Conservation (phyloP, 129 eudicot genomes). For the Scalesia atractyloides region DNA sequence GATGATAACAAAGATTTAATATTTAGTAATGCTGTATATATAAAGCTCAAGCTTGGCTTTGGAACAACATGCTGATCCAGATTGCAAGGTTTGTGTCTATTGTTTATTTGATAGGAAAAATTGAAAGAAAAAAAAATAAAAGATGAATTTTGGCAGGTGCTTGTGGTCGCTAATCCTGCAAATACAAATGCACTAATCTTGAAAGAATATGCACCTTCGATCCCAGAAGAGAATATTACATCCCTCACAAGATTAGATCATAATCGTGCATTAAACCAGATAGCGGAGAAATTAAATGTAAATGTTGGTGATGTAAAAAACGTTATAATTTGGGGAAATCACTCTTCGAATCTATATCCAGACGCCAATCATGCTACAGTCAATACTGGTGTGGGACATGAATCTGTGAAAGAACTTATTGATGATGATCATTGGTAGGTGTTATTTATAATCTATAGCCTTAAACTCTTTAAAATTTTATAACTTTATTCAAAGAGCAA, state of each 20-base stretch:
- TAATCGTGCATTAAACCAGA: slow-evolving; percentile 81
- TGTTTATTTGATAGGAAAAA: neutral
- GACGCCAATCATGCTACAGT: slow-evolving; percentile 90
- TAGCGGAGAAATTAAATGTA: slow-evolving; percentile 71
- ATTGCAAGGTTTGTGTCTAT: slow-evolving; percentile 49
- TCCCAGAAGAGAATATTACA: slow-evolving; percentile 81
- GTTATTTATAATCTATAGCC: neutral
- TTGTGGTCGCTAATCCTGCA: slow-evolving; percentile 14
- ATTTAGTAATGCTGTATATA: slow-evolving; percentile 73
- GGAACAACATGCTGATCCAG: slow-evolving; percentile 75
- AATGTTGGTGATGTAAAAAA: slow-evolving; percentile 79
- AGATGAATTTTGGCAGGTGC: neutral
- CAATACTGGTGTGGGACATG: slow-evolving; percentile 58
- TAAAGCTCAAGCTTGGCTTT: slow-evolving; percentile 84
- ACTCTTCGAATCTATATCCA: slow-evolving; percentile 84
- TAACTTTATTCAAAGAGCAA: too few relatives aligned
- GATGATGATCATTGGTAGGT: slow-evolving; percentile 71
- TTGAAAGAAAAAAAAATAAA: neutral
- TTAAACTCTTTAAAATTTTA: neutral
- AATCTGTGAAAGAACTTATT: slow-evolving; percentile 69
- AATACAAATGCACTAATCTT: slow-evolving; percentile 17
- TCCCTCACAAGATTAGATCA: slow-evolving; percentile 91
- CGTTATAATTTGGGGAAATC: slow-evolving; percentile 92
- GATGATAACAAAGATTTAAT: slow-evolving; percentile 67
- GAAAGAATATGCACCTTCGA: slow-evolving; percentile 94